These are phyloP conservation scores for Penicillium sp. DNA, from an alignment of 2,329 filamentous ascomycete genomes.

Conservation along the genomic window DNA sequence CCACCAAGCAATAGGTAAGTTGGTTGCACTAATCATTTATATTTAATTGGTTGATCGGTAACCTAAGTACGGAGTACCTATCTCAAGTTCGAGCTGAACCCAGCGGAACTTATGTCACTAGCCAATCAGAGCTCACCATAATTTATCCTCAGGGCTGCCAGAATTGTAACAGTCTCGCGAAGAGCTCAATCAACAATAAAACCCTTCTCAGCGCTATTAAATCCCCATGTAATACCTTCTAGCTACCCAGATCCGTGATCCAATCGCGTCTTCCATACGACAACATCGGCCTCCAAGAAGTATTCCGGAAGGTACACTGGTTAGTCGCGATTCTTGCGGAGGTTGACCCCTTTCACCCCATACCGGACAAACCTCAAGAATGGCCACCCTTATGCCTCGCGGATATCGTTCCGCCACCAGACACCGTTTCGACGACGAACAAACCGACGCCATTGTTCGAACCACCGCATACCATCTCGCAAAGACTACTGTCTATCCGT, in stretches of 20 bases:
- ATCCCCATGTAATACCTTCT: neutral
- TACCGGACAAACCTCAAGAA: constrained; percentile 45
- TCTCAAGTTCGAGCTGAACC: too few species aligned
- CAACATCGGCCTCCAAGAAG: neutral
- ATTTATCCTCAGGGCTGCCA: too few species aligned
- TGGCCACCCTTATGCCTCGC: constrained; percentile 7
- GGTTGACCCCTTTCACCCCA: neutral
- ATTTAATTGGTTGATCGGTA: too few species aligned
- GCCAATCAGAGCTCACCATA: too few species aligned
- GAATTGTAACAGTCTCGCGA: too few species aligned
- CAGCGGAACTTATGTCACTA: too few species aligned
- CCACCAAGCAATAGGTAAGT: too few species aligned
- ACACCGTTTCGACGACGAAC: constrained; percentile 12
- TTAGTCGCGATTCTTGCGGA: neutral
- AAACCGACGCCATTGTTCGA: constrained; percentile 20
- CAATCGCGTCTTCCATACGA: neutral
- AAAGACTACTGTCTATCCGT: constrained; percentile 10
- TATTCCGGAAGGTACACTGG: neutral
- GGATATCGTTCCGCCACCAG: constrained; percentile 15
- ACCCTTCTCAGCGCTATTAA: neutral
- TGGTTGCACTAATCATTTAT: too few species aligned
- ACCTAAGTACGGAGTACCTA: too few species aligned
- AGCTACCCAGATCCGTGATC: neutral
- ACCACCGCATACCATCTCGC: constrained; percentile 21
- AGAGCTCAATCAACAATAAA: neutral